Evolutionary conservation across 495 filamentous ascomycete species (phyloP).

Genomic region (Penicillium paradoxum): DNA sequence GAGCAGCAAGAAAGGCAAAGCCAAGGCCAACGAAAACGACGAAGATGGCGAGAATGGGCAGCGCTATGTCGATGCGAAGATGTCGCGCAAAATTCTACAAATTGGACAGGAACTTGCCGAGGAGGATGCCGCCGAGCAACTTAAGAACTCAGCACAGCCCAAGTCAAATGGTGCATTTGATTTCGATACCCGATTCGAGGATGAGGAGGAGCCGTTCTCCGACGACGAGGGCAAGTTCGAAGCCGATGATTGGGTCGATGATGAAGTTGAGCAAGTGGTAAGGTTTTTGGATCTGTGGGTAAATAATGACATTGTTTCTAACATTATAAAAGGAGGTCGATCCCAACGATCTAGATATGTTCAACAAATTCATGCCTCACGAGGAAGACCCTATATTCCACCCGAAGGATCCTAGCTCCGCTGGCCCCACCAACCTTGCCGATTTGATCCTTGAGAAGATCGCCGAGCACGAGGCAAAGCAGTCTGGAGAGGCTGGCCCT

Average conservation of each 20-base stretch:
- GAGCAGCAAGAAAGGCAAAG: conserved; percentile 52
- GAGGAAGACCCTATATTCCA: conserved; percentile 47
- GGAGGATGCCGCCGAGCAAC: conserved; percentile 58
- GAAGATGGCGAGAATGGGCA: conserved; percentile 59
- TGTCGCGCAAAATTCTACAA: conserved; percentile 80
- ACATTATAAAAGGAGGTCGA: conserved; percentile 61
- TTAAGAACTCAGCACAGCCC: conserved; percentile 18
- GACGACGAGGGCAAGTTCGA: conserved; percentile 55
- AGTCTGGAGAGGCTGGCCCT: conserved; percentile 32
- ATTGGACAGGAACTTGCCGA: conserved; percentile 80
- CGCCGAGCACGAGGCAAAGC: conserved; percentile 77
- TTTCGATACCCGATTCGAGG: conserved; percentile 55
- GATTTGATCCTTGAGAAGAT: conserved; percentile 93
- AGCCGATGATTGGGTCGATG: conserved; percentile 54
- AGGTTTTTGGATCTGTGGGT: conserved; percentile 4
- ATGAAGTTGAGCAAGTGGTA: conserved; percentile 72
- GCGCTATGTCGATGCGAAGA: conserved; percentile 75
- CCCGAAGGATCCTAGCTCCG: conserved; percentile 41
- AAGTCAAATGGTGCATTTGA: conserved; percentile 58
- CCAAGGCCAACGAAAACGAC: conserved; percentile 47
- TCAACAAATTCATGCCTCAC: conserved; percentile 81
- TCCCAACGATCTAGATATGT: conserved; percentile 82
- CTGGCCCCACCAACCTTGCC: conserved; percentile 70
- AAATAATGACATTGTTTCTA: neutral
- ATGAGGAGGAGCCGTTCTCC: conserved; percentile 45